These are phyloP conservation scores for Echium plantagineum DNA, from an alignment of 257 asterid species.

Conservation along the genomic window DNA sequence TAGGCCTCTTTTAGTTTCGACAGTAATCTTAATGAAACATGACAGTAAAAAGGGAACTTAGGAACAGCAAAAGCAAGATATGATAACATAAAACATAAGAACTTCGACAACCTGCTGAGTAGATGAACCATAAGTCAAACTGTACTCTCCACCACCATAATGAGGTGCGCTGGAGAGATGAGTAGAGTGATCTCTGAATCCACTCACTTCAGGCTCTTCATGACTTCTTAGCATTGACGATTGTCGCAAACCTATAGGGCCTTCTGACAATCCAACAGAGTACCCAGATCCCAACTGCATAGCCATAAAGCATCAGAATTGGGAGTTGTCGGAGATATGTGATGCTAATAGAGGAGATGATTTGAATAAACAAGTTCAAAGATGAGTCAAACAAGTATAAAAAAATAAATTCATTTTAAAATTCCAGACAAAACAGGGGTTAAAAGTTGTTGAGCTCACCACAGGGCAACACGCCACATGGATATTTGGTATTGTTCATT, in stretches of 20 bases:
- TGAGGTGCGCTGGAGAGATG: constrained; percentile 42
- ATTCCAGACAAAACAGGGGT: too few species aligned
- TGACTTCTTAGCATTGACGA: constrained; percentile 32
- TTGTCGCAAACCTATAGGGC: constrained; percentile 29
- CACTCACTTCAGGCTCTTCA: constrained; percentile 49
- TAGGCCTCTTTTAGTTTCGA: background rate
- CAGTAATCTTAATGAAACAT: background rate
- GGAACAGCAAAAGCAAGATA: background rate
- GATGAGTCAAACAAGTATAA: background rate
- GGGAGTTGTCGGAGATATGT: background rate
- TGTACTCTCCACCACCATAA: constrained; percentile 69
- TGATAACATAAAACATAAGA: background rate
- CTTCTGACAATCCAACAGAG: constrained; percentile 25
- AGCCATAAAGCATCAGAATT: constrained; percentile 5
- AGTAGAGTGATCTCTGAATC: constrained; percentile 44
- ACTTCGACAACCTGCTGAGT: constrained; percentile 45
- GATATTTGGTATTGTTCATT: too few species aligned
- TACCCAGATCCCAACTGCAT: constrained; percentile 45
- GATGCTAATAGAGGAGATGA: background rate
- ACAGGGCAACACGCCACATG: too few species aligned
- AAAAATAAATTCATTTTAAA: background rate
- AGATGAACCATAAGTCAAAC: constrained; percentile 54
- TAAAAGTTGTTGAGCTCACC: too few species aligned
- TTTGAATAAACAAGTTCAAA: background rate
- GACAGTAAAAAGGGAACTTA: background rate